Percentiles rank a stretch among this genome's conserved stretches.
phyloP scores from a whole-genome alignment of 306 rosid genomes.

The Elaeagnus macrophylla region DNA sequence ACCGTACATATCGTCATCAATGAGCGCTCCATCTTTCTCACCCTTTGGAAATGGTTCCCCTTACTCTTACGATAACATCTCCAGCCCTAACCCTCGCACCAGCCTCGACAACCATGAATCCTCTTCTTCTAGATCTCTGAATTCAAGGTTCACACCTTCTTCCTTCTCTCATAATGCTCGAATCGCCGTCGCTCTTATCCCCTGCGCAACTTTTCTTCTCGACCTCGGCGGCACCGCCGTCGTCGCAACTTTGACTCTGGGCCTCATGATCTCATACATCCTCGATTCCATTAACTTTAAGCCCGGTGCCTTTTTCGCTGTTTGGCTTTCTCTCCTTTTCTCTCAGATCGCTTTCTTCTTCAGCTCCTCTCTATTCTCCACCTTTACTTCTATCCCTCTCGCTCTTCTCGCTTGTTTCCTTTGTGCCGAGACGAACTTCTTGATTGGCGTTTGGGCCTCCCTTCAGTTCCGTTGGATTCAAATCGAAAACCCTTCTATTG shows the following conservation, averaged over 20 bases:
- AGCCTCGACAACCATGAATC: conserved; percentile 10
- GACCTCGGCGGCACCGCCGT: conserved; percentile 88
- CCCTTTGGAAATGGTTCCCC: conserved; percentile 33
- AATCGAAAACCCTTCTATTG: conserved; percentile 71
- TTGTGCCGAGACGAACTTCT: conserved; percentile 66
- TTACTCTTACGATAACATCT: conserved; percentile 22
- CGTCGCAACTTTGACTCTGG: conserved; percentile 54
- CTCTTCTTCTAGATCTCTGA: conserved; percentile 57
- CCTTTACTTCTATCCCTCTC: conserved; percentile 49
- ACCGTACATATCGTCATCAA: conserved; percentile 55
- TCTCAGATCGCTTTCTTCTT: conserved; percentile 74
- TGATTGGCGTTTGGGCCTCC: conserved; percentile 76
- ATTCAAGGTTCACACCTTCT: conserved; percentile 42
- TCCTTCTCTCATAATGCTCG: conserved; percentile 54
- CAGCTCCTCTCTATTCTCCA: conserved; percentile 32
- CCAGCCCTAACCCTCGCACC: conserved; percentile 28
- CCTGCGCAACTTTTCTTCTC: conserved; percentile 72
- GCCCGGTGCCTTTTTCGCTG: conserved; percentile 62
- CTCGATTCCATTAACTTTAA: conserved; percentile 71
- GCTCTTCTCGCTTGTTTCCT: conserved; percentile 56
- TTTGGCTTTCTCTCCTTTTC: conserved; percentile 63
- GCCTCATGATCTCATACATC: conserved; percentile 90
- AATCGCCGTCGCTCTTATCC: conserved; percentile 64
- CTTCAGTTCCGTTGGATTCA: conserved; percentile 83
- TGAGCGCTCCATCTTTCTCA: conserved; percentile 51